Conservation (phyloP, 495 filamentous ascomycete genomes). For the Delitschia confertaspora region DNA sequence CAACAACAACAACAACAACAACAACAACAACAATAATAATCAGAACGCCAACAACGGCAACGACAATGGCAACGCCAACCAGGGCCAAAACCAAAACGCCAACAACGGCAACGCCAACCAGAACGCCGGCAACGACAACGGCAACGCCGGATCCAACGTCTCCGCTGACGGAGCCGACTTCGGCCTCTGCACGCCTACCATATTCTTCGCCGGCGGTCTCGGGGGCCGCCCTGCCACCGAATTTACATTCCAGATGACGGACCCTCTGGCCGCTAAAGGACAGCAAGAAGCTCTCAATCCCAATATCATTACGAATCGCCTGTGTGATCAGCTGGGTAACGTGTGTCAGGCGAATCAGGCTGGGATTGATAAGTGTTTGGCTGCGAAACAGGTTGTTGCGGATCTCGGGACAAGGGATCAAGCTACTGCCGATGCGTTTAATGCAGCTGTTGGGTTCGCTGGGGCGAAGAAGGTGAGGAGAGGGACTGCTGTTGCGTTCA, state of each 20-base stretch:
- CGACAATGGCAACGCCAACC: slow-evolving; percentile 1
- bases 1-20: background rate
- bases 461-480: slow-evolving; percentile 17
- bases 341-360: slow-evolving; percentile 38
- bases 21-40: background rate
- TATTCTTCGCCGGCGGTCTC: slow-evolving; percentile 44
- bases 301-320: slow-evolving; percentile 58
- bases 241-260: slow-evolving; percentile 47
- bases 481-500: slow-evolving; percentile 5
- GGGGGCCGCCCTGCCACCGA: slow-evolving; percentile 40
- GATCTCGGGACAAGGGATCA: slow-evolving; percentile 30
- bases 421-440: slow-evolving; percentile 35
- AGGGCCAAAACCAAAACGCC: background rate
- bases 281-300: slow-evolving; percentile 49
- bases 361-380: slow-evolving; percentile 38
- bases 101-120: background rate
- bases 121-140: background rate
- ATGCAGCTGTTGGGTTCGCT: slow-evolving; percentile 26
- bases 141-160: slow-evolving; percentile 3
- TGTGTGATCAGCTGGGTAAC: slow-evolving; percentile 44
- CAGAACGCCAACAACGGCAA: background rate
- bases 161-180: slow-evolving; percentile 40
- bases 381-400: slow-evolving; percentile 31
- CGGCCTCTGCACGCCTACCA: slow-evolving; percentile 46
- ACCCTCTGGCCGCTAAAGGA: slow-evolving; percentile 40